Base-by-base conservation (phyloP, 768 basidiomycete genomes). In the Coprinellus aureogranulatus region DNA sequence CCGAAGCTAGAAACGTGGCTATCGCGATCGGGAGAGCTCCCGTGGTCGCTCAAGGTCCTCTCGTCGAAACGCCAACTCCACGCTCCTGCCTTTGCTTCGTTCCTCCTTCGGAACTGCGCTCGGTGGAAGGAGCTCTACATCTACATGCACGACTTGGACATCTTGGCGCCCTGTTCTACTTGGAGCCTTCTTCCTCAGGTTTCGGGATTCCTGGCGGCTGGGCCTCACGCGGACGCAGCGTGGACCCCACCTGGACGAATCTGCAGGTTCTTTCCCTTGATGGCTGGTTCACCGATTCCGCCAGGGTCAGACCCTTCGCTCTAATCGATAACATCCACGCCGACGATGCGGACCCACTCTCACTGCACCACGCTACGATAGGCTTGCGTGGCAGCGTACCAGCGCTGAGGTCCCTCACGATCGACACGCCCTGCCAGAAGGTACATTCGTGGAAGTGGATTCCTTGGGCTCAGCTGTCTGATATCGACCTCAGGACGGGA, bases 71-170 rank as follows among this genome's bases (percentile, higher is more conserved):
- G 54, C 14, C 41, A 46, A 2, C 22, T 44, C 14, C 18, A 27
- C 16, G 27, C 41, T 20, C 54, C 41, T 10, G 10, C 14, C 5
- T 58, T 58, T 37, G 41, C 41, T 5, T 22, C 27, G 40, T 58
- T 58, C 28, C 41, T 58, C 3, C 20, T 11, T 12, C 40, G 44
- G 18, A 58, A 58, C 31, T 41, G 50, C 28, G 28, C 25, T 27
- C 40, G 51, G 26, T 58, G 57, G 57, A 52, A 40, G 51, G 50
- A 42, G 30, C 44, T 58, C 50, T 53, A 27, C 49, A 20, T 58
- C 11, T 37, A 53, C 27, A 58, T 58, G 57, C 49, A 23, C 30
- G 42, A 30, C 42, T 53, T 44, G 50, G 51, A 37, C 18, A 22
- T 58, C 1, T 26, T 58, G 27, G 39, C 8, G 8, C 54, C 22